A percentile compares a stretch with the other conserved stretches of the same genome.
phyloP scores from a whole-genome alignment of 495 filamentous ascomycete species.

The Neurospora tetraspora region DNA sequence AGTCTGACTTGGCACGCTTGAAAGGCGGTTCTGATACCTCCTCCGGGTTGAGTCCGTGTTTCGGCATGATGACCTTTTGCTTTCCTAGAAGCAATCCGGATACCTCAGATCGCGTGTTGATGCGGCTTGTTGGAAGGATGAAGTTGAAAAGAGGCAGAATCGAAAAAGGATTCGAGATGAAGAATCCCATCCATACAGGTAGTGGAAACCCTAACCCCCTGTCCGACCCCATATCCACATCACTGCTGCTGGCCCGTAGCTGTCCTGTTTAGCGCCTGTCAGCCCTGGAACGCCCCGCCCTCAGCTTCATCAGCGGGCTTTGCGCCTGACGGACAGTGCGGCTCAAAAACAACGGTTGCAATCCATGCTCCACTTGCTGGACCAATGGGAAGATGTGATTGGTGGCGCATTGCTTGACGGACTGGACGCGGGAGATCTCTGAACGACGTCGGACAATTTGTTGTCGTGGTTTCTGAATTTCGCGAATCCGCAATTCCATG shows the following conservation, averaged over 20 bases:
- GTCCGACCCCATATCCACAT: neutral
- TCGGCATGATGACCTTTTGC: neutral
- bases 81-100: neutral
- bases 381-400: neutral
- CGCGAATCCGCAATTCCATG: constrained; percentile 9
- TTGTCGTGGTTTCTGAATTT: constrained; percentile 2
- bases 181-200: neutral
- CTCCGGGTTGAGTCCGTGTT: neutral
- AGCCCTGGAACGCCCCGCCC: neutral
- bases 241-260: neutral
- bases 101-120: neutral
- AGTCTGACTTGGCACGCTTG: constrained; percentile 9
- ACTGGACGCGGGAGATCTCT: constrained; percentile 6
- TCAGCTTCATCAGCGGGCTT: neutral
- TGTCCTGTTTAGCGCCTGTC: neutral
- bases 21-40: neutral
- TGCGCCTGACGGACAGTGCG: neutral
- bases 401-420: neutral
- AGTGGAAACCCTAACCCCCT: neutral
- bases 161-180: neutral
- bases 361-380: neutral
- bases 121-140: neutral
- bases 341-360: constrained; percentile 1
- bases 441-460: constrained; percentile 6
- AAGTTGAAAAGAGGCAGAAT: neutral